Evolutionary conservation across 1,139 yeast genomes (phyloP), one percentile per base, ranked within the genome.

Genomic region (Protomyces inundatus): DNA sequence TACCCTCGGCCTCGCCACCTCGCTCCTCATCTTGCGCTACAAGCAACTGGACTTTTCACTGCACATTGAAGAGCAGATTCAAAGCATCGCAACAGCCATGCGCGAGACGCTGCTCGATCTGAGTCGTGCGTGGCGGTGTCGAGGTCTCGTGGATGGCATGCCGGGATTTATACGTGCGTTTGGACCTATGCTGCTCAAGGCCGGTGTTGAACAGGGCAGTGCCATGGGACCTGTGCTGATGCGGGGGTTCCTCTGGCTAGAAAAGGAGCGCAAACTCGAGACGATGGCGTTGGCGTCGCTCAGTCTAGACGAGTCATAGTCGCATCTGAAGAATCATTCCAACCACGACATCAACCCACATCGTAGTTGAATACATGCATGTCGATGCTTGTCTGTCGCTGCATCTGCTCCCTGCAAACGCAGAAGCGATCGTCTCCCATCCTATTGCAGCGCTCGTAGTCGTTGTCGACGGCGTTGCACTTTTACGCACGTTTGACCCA

Each of bases 401-500:
- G 10, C 62, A 58, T 34, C 48, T 58, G 53, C 56, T 58, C 10
- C 45, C 46, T 23, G 51, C 62, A 4, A 42, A 56, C 4, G 45
- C n/a, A 10, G 35, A 23, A 4, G 34, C 36, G 40, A 23, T 23
- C 23, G 1, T 23, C 23, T n/a, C 16, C 12, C 45, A 58, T 52
- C 35, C 33, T 32, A 40, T 58, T 1, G 56, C 62, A 10, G 62
- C 46, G 14, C 37, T 58, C 16, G 62, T 58, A 7, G 14, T 39
- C 32, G 42, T 42, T 12, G 12, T 39, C n/a, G n/a, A 42, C 14
- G 45, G 52, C 23, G 34, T 42, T 12, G 52, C 37, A 32, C 14
- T 58, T 34, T 3, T 58, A 5, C 62, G 62, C 46, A 58, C 62
- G 6, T 39, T 58, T 39, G 62, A 58, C 33, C 62, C 56, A 4